Base-by-base conservation (phyloP, 139 green algal species). In the Auxenochlorella pyrenoidosa region DNA sequence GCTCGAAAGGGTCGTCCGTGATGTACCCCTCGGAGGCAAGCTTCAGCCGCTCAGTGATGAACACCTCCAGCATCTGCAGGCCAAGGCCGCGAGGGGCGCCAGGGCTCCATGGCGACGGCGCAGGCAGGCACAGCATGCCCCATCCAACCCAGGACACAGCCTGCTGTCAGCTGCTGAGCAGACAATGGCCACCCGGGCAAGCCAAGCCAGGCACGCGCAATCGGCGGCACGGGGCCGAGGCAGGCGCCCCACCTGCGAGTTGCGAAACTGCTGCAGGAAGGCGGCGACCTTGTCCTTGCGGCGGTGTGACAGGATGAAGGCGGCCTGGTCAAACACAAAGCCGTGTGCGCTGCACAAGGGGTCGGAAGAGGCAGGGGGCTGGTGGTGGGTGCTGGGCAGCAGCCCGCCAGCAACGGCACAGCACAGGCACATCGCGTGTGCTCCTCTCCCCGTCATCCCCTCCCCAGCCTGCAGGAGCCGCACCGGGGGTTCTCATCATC, bases 11-110 rank as follows among this genome's bases (percentile, higher is more conserved):
- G 41, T 94, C 85, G 24, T 79, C 24, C 5, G 76, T 86, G 2
- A 54, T 44, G 44, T 82, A 89, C 0, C 71, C 76, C 81, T 84
- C 71, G 1, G 92, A 79, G 8, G 89, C 89, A 87, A 94, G 79
- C 76, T 81, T 38, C 24, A 97, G 85, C 26, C 95, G 89, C 88
- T 97, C 93, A 34, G 90, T 91, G 15, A 97, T 83, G 59, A 96
- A 97, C 86, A 96, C 89, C 71, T 95, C 92, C 66, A 93, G 96
- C 93, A 97, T 87, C 93, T 97, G 80, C 15, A 22, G 30, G 16
- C 6, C 34, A 83, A 30, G 28, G 40, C 22, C 1, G 43, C 5
- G 47, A 16, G 28, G 63, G 68, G 2, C 13, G 68, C 16, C 28
- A 28, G 2, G 1, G 21, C 15, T 75, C n/a, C 34, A 28, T 10